Evolutionary conservation across 352 stramenopile genomes (phyloP).

Genomic region (Phytophthora aleatoria): DNA sequence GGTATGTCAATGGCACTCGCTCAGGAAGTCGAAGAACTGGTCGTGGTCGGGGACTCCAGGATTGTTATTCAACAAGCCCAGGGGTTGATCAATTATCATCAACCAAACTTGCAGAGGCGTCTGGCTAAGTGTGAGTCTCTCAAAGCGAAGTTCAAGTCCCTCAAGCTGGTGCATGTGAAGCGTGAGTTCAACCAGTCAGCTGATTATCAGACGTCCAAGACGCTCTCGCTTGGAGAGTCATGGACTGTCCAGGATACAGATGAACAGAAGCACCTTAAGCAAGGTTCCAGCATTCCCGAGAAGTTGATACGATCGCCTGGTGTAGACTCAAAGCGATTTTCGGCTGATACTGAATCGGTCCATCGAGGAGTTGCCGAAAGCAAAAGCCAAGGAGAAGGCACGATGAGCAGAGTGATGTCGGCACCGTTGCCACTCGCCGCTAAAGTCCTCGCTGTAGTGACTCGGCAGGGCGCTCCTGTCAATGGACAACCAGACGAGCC

Average conservation of each 20-base stretch:
- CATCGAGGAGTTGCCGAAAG: no score
- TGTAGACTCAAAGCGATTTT: no score
- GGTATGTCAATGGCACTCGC: background rate
- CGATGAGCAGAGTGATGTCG: no score
- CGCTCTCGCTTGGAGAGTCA: background rate
- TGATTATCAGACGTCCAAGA: conserved; percentile 3
- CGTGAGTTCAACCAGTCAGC: conserved; percentile 9
- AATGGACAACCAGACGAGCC: no score
- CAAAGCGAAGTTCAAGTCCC: background rate
- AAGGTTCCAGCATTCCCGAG: conserved; percentile 3
- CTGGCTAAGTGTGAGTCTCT: conserved; percentile 1
- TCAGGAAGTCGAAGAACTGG: conserved; percentile 1
- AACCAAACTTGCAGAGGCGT: conserved; percentile 3
- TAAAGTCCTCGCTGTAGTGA: no score
- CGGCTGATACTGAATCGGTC: no score
- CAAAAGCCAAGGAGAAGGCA: no score
- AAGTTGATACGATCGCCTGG: background rate
- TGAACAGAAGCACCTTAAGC: background rate
- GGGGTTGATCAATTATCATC: conserved; percentile 10
- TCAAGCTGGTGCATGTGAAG: conserved; percentile 9
- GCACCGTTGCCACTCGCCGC: no score
- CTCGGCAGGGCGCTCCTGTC: no score
- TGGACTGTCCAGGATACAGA: background rate
- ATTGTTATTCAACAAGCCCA: conserved; percentile 9
- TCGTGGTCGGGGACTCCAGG: background rate